Evolutionary conservation across 73 alveolate species (phyloP), one percentile per base, ranked within the genome.

Genomic region (Chromera velia): DNA sequence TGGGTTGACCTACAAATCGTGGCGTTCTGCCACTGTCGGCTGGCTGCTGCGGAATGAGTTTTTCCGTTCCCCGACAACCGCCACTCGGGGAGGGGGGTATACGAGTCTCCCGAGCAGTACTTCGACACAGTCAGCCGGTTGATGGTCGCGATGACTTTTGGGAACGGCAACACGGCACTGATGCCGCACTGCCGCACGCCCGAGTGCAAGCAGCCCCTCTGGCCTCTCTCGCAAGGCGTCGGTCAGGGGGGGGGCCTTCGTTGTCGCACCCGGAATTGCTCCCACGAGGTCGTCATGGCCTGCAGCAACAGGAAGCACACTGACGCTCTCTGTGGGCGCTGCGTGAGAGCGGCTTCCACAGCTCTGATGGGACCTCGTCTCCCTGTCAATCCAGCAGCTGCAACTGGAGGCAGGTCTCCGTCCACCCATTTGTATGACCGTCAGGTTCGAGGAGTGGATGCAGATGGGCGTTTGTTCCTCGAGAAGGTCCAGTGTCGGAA

Each of bases 61-160:
- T n/a, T 75, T 75, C 46, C 63, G 73, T 45, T 67, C 82, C 9
- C 67, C 69, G 26, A 24, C 72, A 26, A 65, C 27, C 40, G 27
- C 72, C 72, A 65, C 27, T 32, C 72, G 30, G 72, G 40, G 72
- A 10, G 72, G 72, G 0, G 40, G 27, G 24, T 65, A 65, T 65
- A 75, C 74, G 82, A 65, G 47, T 55, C 82, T 26, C 82, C 74
- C 7, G 82, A 75, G 0, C 66, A 75, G 68, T 75, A 75, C 74
- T 33, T 75, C 74, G 82, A 75, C 67, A 75, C 82, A 31, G 64
- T 75, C 63, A 46, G 64, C 9, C 13, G 34, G 82, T 74, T 75
- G 49, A 75, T 75, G 82, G 74, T 75, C n/a, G 82, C 74, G 68
- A 75, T 75, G 82, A 75, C 82, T 0, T 75, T 75, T 74, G 64